Evolutionary conservation across 768 basidiomycete genomes (phyloP), one percentile per base, ranked within the genome.

Genomic region (Russula foetens): DNA sequence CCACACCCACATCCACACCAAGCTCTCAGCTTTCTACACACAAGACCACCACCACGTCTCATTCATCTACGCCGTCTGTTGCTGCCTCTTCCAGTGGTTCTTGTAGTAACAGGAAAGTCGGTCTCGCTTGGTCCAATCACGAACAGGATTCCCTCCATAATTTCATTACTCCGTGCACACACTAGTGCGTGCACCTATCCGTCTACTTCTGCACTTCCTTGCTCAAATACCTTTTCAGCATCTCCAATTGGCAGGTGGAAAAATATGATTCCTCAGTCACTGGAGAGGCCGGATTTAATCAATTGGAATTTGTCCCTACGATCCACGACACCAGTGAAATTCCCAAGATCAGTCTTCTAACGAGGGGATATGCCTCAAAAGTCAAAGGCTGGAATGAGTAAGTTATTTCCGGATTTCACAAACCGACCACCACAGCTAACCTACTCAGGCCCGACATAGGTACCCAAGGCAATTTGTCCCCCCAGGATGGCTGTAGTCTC

Each of bases 321-420:
- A 71, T 90, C 1, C 92, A 88, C 89, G 84, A 86, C 62, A 65
- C 69, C 7, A 75, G 79, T 29, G 77, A 87, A 56, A 68, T 77
- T 26, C 62, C 55, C 7, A 75, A 79, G 17, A 41, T 41, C 58
- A 69, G 69, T 2, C 59, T 73, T 45, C 79, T 85, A 31, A 72
- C 77, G 50, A 63, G 70, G 17, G 83, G 82, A 41, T 83, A 86
- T 67, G 79, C 83, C 55, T 66, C 35, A 35, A 72, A 24, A 67
- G 81, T 77, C 43, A 64, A 88, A 23, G 86, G 84, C 55, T 72
- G 79, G 69, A 97, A 96, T 68, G 93, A 93, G 92, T 92, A 60
- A 12, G 84, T 44, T 15, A 48, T 39, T 19, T 24, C 29, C 6
- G 12, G 54, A 21, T 41, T 7, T 67, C 4, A 75, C 75, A 8